Evolutionary conservation across 768 basidiomycete genomes (phyloP), one percentile per base, ranked within the genome.

Genomic region (Mrakia frigida): DNA sequence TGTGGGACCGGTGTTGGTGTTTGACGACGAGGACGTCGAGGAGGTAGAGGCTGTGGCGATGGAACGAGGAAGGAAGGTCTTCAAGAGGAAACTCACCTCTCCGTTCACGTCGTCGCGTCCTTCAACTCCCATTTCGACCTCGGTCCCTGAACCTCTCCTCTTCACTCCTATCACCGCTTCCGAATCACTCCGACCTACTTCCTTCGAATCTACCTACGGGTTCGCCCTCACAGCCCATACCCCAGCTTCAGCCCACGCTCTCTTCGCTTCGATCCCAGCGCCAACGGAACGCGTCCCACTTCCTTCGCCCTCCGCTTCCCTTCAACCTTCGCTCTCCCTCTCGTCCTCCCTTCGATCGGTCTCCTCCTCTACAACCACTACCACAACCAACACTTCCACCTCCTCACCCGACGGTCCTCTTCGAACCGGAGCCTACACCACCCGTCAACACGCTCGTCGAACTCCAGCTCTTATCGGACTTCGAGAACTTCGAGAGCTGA

Each of bases 401-500:
- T 28, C 69, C 69, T 18, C 50, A 6, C 25, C 21, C 28, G 46
- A 50, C 2, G n/a, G 21, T 1, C 35, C 53, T 33, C 23, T 14
- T 25, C 50, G 52, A 39, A 59, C 70, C 28, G 50, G 28, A 31
- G 23, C 50, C 50, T 71, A 41, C 43, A 52, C 70, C 28, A 52
- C 70, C 4, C 43, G 43, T n/a, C 28, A 72, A 35, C 16, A 31
- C 33, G n/a, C n/a, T n/a, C 50, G 50, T 11, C 50, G 18, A 53
- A 18, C 46, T 7, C 31, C 70, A n/a, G 28, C 70, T 18, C 31
- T 33, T 10, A n/a, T 72, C 33, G 70, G 70, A 9, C 70, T 72
- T 2, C 50, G 33, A 37, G 70, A 72, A 10, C 70, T 72, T 25
- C 50, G 70, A 21, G 70, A 72, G 46, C 70, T 72, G 21, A 52